These are phyloP conservation scores for Nepenthes gracilis DNA, from an alignment of 148 eudicot species.

Conservation along the genomic window DNA sequence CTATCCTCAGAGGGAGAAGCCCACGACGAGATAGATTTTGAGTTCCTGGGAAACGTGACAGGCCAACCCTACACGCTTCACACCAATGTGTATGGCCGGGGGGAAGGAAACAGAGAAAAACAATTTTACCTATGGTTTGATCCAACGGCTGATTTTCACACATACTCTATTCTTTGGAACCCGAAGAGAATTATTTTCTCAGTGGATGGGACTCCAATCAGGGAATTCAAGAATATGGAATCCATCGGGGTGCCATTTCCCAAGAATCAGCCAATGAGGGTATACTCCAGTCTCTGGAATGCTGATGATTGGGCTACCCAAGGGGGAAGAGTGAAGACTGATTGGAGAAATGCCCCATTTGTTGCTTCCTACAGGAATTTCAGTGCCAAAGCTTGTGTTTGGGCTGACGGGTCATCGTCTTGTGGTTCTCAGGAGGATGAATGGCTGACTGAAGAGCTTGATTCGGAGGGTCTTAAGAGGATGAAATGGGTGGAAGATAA, in stretches of 20 bases:
- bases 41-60: constrained; percentile 30
- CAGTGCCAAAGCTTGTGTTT: constrained; percentile 21
- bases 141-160: constrained; percentile 28
- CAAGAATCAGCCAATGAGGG: constrained; percentile 29
- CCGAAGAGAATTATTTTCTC: constrained; percentile 22
- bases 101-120: constrained; percentile 28
- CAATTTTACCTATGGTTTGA: constrained; percentile 36
- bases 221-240: constrained; percentile 30
- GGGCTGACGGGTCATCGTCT: constrained; percentile 20
- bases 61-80: constrained; percentile 36
- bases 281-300: constrained; percentile 35
- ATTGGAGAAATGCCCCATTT: constrained; percentile 35
- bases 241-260: constrained; percentile 24
- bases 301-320: constrained; percentile 45
- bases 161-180: constrained; percentile 32
- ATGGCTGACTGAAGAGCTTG: constrained; percentile 23
- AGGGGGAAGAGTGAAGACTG: constrained; percentile 28
- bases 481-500: constrained; percentile 23
- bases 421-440: constrained; percentile 16
- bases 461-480: constrained; percentile 12
- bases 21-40: constrained; percentile 40
- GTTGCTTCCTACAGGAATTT: constrained; percentile 28
- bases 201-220: constrained; percentile 24
- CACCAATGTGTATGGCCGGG: constrained; percentile 28
- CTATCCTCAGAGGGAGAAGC: constrained; percentile 15